phyloP scores from a whole-genome alignment of 1,284 basidiomycete genomes.

The Ustilago cynodontis region DNA sequence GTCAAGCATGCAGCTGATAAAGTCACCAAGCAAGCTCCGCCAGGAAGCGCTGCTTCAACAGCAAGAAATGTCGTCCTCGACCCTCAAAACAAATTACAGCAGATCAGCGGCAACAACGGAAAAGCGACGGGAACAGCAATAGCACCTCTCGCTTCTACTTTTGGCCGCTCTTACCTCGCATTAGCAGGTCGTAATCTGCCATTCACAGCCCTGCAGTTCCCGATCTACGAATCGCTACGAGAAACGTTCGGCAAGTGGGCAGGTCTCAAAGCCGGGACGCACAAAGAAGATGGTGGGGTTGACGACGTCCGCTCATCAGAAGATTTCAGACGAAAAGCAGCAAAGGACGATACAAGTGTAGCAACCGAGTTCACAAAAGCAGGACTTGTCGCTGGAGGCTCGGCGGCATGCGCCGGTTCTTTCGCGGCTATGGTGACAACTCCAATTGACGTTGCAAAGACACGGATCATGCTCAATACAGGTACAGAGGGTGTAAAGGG shows the following conservation, averaged over 20 bases:
- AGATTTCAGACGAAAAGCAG: conserved; percentile 26
- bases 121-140: conserved; percentile 3
- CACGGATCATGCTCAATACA: conserved; percentile 57
- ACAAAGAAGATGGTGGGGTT: conserved; percentile 45
- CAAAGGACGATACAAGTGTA: conserved; percentile 25
- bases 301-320: conserved; percentile 45
- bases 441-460: conserved; percentile 63
- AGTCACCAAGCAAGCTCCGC: conserved; percentile 35
- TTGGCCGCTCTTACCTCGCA: conserved; percentile 55
- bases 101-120: conserved; percentile 10
- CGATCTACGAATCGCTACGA: conserved; percentile 61
- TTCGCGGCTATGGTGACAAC: conserved; percentile 54
- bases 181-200: conserved; percentile 62
- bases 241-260: conserved; percentile 35
- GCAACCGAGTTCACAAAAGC: conserved; percentile 44
- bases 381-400: conserved; percentile 52
- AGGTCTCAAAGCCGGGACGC: conserved; percentile 47
- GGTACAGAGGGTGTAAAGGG: conserved; percentile 17
- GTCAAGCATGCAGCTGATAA: conserved; percentile 36
- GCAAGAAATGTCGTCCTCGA: conserved; percentile 39
- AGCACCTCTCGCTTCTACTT: conserved; percentile 32
- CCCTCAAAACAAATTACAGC: conserved; percentile 21
- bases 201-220: conserved; percentile 66
- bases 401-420: conserved; percentile 53
- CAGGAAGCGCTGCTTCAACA: conserved; percentile 44